A percentile compares a stretch with the other conserved stretches of the same genome.
These are phyloP conservation scores for Keithomyces neogunnii DNA, from an alignment of 2,329 filamentous ascomycete genomes.

Conservation along the genomic window DNA sequence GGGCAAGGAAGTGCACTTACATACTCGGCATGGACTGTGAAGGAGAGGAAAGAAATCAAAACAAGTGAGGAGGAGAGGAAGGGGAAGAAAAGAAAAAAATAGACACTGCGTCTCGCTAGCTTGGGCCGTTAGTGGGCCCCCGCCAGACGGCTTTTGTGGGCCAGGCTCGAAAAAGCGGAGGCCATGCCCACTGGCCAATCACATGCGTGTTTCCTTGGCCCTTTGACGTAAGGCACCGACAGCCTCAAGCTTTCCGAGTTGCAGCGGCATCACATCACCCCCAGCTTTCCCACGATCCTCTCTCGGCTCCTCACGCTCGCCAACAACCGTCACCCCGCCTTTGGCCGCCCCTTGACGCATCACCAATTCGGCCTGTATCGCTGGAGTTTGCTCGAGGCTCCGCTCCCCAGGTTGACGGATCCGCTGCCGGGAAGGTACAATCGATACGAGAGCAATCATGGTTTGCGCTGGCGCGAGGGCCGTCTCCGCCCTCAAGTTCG, in stretches of 20 bases:
- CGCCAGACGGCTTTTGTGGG: too few relatives aligned
- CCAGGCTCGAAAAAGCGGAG: too few relatives aligned
- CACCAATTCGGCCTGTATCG: not conserved
- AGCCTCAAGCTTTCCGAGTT: too few relatives aligned
- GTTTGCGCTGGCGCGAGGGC: constrained; percentile 44
- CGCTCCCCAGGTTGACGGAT: not conserved
- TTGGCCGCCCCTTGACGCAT: not conserved
- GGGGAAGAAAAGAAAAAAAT: not conserved
- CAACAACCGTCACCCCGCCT: not conserved
- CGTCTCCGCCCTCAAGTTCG: constrained; percentile 79
- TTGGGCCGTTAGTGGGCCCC: too few relatives aligned
- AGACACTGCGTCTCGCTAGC: not conserved
- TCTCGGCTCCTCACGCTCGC: not conserved
- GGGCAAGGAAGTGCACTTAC: not conserved
- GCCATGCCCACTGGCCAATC: too few relatives aligned
- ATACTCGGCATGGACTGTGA: not conserved
- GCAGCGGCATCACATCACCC: not conserved
- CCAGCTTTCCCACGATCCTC: too few relatives aligned
- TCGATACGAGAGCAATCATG: constrained; percentile 33
- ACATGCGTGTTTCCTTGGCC: too few relatives aligned
- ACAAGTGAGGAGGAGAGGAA: not conserved
- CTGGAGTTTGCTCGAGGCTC: not conserved
- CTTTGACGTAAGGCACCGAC: too few relatives aligned
- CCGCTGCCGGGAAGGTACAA: too few relatives aligned
- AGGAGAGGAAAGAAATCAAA: not conserved